phyloP scores from a whole-genome alignment of 768 basidiomycete species.

The Lanmaoa rubissima region DNA sequence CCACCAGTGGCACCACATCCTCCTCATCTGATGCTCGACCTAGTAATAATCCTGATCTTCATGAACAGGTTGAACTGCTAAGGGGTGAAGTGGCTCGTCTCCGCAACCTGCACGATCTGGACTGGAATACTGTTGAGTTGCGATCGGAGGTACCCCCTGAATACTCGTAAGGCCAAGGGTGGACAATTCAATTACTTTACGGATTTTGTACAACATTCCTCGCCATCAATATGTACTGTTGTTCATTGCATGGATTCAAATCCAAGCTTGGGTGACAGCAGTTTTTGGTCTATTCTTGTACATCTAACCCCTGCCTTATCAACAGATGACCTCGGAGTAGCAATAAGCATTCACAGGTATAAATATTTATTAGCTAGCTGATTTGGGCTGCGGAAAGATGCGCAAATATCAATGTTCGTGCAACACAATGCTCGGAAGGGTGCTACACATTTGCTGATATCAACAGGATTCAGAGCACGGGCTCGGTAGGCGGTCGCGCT shows the following conservation, averaged over 20 bases:
- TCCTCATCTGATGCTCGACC: background rate
- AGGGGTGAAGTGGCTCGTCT: slow-evolving; percentile 13
- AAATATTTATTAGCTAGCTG: too few relatives aligned
- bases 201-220: too few relatives aligned
- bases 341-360: background rate
- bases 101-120: background rate
- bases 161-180: background rate
- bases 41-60: background rate
- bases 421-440: too few relatives aligned
- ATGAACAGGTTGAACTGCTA: slow-evolving; percentile 4
- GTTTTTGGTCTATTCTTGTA: background rate
- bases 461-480: too few relatives aligned
- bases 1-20: background rate
- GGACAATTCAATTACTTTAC: background rate
- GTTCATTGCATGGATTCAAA: background rate
- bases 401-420: too few relatives aligned
- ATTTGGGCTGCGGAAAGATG: too few relatives aligned
- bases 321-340: background rate
- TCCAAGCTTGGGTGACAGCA: too few relatives aligned
- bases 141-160: background rate
- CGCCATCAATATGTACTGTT: background rate
- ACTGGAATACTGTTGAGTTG: too few relatives aligned
- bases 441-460: too few relatives aligned
- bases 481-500: too few relatives aligned
- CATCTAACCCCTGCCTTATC: background rate